These are phyloP conservation scores for Austroboletus novae-zelandiae DNA, from an alignment of 1,284 basidiomycete genomes.

Conservation along the genomic window DNA sequence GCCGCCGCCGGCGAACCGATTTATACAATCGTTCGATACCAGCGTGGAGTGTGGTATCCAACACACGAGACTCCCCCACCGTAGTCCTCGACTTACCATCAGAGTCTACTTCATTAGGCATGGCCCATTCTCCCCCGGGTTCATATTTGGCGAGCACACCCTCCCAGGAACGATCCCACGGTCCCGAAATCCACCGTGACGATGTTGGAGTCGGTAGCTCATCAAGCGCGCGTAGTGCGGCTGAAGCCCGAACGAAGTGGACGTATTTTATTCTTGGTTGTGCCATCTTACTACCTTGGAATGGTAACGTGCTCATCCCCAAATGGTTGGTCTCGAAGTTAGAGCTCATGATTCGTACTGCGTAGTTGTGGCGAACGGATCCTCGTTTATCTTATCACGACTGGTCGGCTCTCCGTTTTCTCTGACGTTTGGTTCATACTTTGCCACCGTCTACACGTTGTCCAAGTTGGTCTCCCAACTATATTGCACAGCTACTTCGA, in stretches of 20 bases:
- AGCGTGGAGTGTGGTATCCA: neutral
- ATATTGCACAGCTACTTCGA: slow-evolving; percentile 65
- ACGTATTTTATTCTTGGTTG: slow-evolving; percentile 67
- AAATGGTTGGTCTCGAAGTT: neutral
- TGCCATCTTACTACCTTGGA: slow-evolving; percentile 73
- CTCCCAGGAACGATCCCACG: neutral
- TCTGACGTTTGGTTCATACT: slow-evolving; percentile 65
- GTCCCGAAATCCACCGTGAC: neutral
- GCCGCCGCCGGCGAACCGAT: too few species aligned
- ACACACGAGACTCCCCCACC: neutral
- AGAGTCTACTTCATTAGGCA: too few species aligned
- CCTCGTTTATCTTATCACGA: slow-evolving; percentile 68
- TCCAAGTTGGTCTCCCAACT: slow-evolving; percentile 66
- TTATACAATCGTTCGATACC: too few species aligned
- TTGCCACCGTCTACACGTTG: slow-evolving; percentile 64
- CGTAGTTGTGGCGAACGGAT: slow-evolving; percentile 72
- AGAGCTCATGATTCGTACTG: neutral
- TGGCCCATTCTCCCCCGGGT: neutral
- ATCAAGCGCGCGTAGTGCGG: neutral
- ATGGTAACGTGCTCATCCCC: slow-evolving; percentile 46
- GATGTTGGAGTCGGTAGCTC: neutral
- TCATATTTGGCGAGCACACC: slow-evolving; percentile 3
- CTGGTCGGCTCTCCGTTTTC: slow-evolving; percentile 53
- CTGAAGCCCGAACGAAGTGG: slow-evolving; percentile 46
- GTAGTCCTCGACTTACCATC: too few species aligned